Evolutionary conservation across 805 yeast species (phyloP), one percentile per base, ranked within the genome.

Genomic region (Wickerhamiella galacta): DNA sequence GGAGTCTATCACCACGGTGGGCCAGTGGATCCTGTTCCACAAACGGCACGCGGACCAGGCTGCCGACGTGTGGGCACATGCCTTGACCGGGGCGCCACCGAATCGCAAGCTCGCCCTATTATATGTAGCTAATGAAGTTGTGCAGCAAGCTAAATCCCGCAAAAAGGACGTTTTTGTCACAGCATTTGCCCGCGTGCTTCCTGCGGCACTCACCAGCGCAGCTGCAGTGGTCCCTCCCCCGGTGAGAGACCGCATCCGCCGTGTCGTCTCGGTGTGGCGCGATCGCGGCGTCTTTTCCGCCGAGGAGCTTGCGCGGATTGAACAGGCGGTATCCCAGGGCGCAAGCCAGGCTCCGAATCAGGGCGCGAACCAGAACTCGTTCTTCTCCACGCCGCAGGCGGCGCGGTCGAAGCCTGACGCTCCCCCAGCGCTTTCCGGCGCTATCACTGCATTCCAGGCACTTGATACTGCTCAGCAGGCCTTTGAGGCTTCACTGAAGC

Each of bases 91-190:
- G 5, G 52, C 56, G 4, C 56, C 60, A 12, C 42, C 47, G n/a
- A 53, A 54, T 31, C 61, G 66, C 44, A 66, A 63, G 38, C 60
- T 75, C 32, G 63, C 75, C 2, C 53, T 76, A 35, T 60, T 81
- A 16, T 81, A 81, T 46, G 57, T 81, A 10, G 75, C 77, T 32
- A 81, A 81, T 51, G 94, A 81, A 42, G 73, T 81, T 16, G 75
- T 80, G 1, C 94, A 81, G 52, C 77, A 77, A 48, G 70, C 83
- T 3, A 63, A 73, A 37, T 72, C 75, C 21, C 70, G 72, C 44
- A 62, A 67, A 38, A 70, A 67, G 45, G 56, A 57, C 3, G 79
- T 70, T 30, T 74, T 75, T 41, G 52, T 75, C 3, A 56, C 53
- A 6, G 73, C 70, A 3, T 81, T 78, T 52, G 62, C 69, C 9